Evolutionary conservation across 2,329 filamentous ascomycete species (phyloP).

Genomic region (Rugonectria rugulosa): DNA sequence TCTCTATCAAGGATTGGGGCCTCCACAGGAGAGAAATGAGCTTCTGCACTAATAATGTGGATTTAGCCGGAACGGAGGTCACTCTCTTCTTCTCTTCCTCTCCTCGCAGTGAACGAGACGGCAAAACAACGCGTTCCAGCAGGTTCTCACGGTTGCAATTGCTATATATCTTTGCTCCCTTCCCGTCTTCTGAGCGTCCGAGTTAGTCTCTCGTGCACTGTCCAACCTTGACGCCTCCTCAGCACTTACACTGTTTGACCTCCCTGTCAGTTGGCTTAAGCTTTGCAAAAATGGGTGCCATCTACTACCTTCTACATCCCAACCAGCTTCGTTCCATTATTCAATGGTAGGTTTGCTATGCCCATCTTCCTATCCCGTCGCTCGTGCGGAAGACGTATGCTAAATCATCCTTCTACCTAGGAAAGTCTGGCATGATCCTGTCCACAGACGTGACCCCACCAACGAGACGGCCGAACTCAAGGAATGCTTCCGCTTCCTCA

Average conservation of each 20-base stretch:
- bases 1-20: conserved; percentile 31
- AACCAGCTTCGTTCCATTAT: conserved; percentile 81
- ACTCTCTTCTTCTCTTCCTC: conserved; percentile 29
- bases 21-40: conserved; percentile 40
- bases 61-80: conserved; percentile 40
- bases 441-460: conserved; percentile 79
- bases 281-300: conserved; percentile 61
- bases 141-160: conserved; percentile 28
- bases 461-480: conserved; percentile 78
- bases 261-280: conserved; percentile 7
- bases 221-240: conserved; percentile 18
- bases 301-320: conserved; percentile 80
- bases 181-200: conserved; percentile 23
- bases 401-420: conserved; percentile 60
- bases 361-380: background rate
- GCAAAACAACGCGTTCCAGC: conserved; percentile 32
- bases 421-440: conserved; percentile 97
- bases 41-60: conserved; percentile 35
- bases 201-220: conserved; percentile 28
- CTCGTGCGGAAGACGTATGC: conserved; percentile 12
- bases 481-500: conserved; percentile 86
- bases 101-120: conserved; percentile 26
- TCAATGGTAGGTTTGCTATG: conserved; percentile 74
- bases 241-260: conserved; percentile 16
- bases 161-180: conserved; percentile 30